phyloP scores from a whole-genome alignment of 257 asterid genomes.

The Penstemon davidsonii region DNA sequence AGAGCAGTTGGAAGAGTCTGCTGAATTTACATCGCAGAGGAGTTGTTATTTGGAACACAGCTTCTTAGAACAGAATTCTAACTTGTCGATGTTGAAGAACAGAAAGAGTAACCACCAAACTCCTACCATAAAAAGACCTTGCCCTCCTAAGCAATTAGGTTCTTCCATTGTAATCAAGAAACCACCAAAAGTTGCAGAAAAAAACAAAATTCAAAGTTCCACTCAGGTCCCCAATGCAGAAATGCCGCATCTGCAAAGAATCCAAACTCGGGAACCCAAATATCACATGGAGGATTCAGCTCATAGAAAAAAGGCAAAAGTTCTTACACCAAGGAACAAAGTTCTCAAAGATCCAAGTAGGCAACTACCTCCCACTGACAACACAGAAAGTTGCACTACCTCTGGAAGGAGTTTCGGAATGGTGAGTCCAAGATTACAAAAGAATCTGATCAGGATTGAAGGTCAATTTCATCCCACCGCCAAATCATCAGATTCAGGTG shows the following conservation, averaged over 20 bases:
- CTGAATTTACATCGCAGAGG: constrained; percentile 38
- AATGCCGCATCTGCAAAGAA: constrained; percentile 40
- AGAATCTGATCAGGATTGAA: constrained; percentile 35
- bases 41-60: constrained; percentile 30
- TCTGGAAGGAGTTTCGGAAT: constrained; percentile 47
- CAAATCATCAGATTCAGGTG: constrained; percentile 39
- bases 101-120: constrained; percentile 30
- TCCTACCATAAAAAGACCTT: constrained; percentile 35
- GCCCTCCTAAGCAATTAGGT: constrained; percentile 41
- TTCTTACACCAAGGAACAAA: constrained; percentile 40
- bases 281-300: constrained; percentile 38
- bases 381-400: constrained; percentile 41
- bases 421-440: constrained; percentile 58
- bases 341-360: constrained; percentile 34
- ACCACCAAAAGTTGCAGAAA: constrained; percentile 41
- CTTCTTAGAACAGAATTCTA: constrained; percentile 30
- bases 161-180: constrained; percentile 43
- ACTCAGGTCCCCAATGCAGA: constrained; percentile 26
- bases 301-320: constrained; percentile 37
- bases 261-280: constrained; percentile 31
- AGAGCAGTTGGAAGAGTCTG: constrained; percentile 46
- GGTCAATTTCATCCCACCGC: constrained; percentile 40
- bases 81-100: constrained; percentile 32
- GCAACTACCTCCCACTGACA: constrained; percentile 34
- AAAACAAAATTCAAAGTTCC: constrained; percentile 34